Base-by-base conservation (phyloP, 129 eudicot genomes). In the Logfia minima region DNA sequence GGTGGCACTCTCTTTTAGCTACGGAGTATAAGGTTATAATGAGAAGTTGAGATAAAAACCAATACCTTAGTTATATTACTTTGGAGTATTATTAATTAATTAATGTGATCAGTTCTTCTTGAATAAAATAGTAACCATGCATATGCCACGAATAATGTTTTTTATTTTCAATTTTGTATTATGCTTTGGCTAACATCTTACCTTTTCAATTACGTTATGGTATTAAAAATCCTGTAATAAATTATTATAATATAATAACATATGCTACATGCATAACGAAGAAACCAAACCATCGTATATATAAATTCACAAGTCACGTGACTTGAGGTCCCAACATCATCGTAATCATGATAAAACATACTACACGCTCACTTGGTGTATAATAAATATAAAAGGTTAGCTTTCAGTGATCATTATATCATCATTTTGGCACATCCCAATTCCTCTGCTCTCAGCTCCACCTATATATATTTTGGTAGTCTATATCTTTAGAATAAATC, bases 291-390 rank as follows among this genome's bases (percentile, higher is more conserved):
- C 1, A 45, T 69, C 6, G 13, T 41, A 22, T 68, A 68, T 68
- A 70, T 72, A 31, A 52, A 56, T 71, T 21, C 53, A 63, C 66
- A 80, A 48, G 75, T 80, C 84, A 74, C 84, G 84, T 80, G 84
- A 41, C 43, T 67, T 10, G 22, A 80, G 65, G 84, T 80, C 84
- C 75, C 75, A 80, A 80, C 75, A 55, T 56, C 31, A 77, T 67
- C 62, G 74, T 39, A 51, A 80, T 52, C 78, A 65, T 66, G 74
- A 79, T 79, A 29, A 61, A 75, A 74, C 84, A 80, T 26, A 74
- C 75, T 56, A 80, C 84, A 74, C 64, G 75, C 84, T 74, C 72
- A 79, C 55, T 79, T 39, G 51, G 66, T 62, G 70, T 74, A 67
- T 80, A n/a, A 13, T 61, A 74, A n/a, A 13, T 61, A 74, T 17